phyloP scores from a whole-genome alignment of 2,329 filamentous ascomycete genomes.

The Cercospora zeina region DNA sequence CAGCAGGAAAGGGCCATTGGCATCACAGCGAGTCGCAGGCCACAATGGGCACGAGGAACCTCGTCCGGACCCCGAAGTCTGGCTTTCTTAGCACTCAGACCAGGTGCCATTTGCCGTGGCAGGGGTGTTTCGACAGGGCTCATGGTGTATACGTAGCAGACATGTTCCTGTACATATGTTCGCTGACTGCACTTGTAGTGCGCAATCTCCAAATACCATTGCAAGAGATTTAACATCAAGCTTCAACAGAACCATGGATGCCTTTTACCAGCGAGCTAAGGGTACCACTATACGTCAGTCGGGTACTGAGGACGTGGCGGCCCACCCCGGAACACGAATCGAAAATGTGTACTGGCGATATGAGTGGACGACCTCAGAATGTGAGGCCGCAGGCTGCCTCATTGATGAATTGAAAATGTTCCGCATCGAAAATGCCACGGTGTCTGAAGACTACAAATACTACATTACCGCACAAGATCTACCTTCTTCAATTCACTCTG shows the following conservation, averaged over 20 bases:
- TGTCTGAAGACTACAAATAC: slow-evolving; percentile 5
- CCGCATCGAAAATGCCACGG: slow-evolving; percentile 8
- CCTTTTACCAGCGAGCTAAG: background rate
- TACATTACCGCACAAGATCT: background rate
- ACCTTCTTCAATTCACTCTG: background rate
- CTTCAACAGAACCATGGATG: slow-evolving; percentile 14
- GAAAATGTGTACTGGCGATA: background rate
- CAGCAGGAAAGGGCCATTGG: background rate
- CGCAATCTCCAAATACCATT: background rate
- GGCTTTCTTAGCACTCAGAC: slow-evolving; percentile 3
- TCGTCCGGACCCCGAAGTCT: slow-evolving; percentile 11
- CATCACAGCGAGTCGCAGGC: background rate
- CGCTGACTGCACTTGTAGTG: background rate
- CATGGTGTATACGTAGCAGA: background rate
- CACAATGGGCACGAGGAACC: background rate
- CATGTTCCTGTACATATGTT: background rate
- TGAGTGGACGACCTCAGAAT: slow-evolving; percentile 11
- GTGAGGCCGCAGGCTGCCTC: slow-evolving; percentile 6
- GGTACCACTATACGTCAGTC: background rate
- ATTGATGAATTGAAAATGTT: slow-evolving; percentile 5
- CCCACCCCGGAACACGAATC: slow-evolving; percentile 10
- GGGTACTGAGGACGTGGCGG: background rate
- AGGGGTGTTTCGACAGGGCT: background rate
- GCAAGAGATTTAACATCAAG: background rate
- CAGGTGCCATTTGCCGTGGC: background rate